phyloP scores from a whole-genome alignment of 2,329 filamentous ascomycete genomes.

The Claviceps paspali region DNA sequence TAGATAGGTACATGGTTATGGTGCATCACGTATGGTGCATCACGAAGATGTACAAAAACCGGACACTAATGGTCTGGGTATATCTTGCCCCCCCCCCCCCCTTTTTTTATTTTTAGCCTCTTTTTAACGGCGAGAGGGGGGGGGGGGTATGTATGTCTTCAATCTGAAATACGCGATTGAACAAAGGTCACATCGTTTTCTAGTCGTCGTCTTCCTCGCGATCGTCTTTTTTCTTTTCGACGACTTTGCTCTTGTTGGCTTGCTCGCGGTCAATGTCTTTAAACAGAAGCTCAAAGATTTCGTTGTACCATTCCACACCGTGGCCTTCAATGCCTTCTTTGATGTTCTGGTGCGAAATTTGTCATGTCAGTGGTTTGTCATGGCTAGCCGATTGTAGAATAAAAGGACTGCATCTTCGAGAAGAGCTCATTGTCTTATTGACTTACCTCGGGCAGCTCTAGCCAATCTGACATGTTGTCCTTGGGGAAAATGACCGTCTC shows the following conservation, averaged over 20 bases:
- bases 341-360: slow-evolving; percentile 63
- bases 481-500: slow-evolving; percentile 88
- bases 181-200: slow-evolving; percentile 3
- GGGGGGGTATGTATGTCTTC: too few relatives aligned
- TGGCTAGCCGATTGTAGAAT: too few relatives aligned
- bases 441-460: slow-evolving; percentile 88
- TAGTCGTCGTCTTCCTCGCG: slow-evolving; percentile 21
- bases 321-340: slow-evolving; percentile 89
- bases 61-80: too few relatives aligned
- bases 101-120: too few relatives aligned
- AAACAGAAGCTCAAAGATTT: slow-evolving; percentile 89
- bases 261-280: slow-evolving; percentile 57
- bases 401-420: too few relatives aligned
- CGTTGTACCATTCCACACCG: slow-evolving; percentile 82
- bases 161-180: background rate
- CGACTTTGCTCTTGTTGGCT: slow-evolving; percentile 59
- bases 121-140: too few relatives aligned
- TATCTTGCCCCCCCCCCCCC: too few relatives aligned
- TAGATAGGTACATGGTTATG: background rate
- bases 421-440: too few relatives aligned
- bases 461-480: slow-evolving; percentile 94
- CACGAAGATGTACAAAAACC: slow-evolving; percentile 2
- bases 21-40: too few relatives aligned
- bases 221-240: slow-evolving; percentile 33
- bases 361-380: too few relatives aligned